Conservation (phyloP, 129 eudicot genomes). For the Arctium lappa region DNA sequence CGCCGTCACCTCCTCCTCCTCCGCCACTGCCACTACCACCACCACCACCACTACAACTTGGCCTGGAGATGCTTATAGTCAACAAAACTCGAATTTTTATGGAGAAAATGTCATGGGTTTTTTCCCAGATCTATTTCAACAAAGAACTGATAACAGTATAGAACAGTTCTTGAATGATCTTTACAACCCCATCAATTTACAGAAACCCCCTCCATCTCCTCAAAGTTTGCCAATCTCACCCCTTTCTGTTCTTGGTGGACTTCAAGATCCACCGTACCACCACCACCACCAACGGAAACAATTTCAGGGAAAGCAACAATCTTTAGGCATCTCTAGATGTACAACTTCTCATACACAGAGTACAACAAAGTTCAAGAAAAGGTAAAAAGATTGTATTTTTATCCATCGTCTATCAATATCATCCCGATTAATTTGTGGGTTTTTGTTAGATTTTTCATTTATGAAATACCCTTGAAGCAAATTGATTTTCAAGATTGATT, state of each 20-base stretch:
- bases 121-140: slow-evolving; percentile 58
- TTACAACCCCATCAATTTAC: slow-evolving; percentile 47
- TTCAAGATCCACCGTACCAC: slow-evolving; percentile 43
- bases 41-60: background rate
- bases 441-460: background rate
- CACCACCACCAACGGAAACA: slow-evolving; percentile 25
- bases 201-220: slow-evolving; percentile 22
- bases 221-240: slow-evolving; percentile 46
- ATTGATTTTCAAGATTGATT: background rate
- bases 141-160: slow-evolving; percentile 30
- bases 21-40: slow-evolving; percentile 18
- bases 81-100: slow-evolving; percentile 18
- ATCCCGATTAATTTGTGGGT: slow-evolving; percentile 1
- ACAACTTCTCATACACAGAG: slow-evolving; percentile 36
- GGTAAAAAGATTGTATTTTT: slow-evolving; percentile 38
- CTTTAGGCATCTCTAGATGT: slow-evolving; percentile 39
- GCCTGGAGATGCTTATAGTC: background rate
- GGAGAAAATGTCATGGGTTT: slow-evolving; percentile 17
- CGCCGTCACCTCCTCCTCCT: slow-evolving; percentile 35
- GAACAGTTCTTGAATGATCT: slow-evolving; percentile 61
- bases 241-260: slow-evolving; percentile 62
- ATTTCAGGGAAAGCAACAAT: slow-evolving; percentile 44
- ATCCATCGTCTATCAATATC: background rate
- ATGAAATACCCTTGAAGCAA: slow-evolving; percentile 14
- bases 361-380: slow-evolving; percentile 71